Evolutionary conservation across 2,329 filamentous ascomycete species (phyloP).

Genomic region (Tolypocladium sp.): DNA sequence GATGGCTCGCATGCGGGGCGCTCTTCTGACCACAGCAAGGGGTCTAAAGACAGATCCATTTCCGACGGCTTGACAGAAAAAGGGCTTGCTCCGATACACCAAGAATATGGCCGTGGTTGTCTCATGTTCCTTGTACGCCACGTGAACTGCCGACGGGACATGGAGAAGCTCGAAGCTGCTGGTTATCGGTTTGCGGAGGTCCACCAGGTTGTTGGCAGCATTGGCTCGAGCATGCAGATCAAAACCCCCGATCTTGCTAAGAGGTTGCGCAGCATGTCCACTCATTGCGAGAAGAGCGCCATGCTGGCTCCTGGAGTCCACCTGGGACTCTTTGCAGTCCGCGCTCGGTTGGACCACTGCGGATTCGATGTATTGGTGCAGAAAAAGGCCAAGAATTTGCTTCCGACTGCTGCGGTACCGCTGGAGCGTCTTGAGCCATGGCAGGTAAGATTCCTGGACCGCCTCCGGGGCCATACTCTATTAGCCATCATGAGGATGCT

Average conservation of each 20-base stretch:
- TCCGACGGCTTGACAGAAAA: constrained; percentile 32
- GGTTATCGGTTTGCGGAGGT: constrained; percentile 73
- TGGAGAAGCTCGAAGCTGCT: constrained; percentile 54
- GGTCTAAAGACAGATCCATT: constrained; percentile 8
- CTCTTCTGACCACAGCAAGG: neutral
- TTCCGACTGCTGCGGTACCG: constrained; percentile 50
- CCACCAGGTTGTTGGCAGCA: constrained; percentile 56
- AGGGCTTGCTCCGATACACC: constrained; percentile 15
- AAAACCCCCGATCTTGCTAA: constrained; percentile 49
- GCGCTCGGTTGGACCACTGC: constrained; percentile 38
- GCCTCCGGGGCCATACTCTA: constrained; percentile 36
- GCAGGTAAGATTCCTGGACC: constrained; percentile 45
- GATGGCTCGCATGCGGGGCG: neutral
- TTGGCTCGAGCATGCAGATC: constrained; percentile 69
- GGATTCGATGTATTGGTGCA: constrained; percentile 57
- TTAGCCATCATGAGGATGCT: constrained; percentile 19
- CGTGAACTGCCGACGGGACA: constrained; percentile 47
- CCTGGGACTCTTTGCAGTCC: constrained; percentile 48
- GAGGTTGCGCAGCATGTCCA: constrained; percentile 56
- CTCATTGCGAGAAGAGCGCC: constrained; percentile 38
- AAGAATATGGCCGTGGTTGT: constrained; percentile 58
- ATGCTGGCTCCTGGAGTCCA: constrained; percentile 45
- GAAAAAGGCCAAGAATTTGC: constrained; percentile 44
- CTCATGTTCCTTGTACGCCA: constrained; percentile 70
- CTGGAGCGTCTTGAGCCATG: constrained; percentile 42